Base-by-base conservation (phyloP, 192 early-diverging fungal species). In the Backusella circina region DNA sequence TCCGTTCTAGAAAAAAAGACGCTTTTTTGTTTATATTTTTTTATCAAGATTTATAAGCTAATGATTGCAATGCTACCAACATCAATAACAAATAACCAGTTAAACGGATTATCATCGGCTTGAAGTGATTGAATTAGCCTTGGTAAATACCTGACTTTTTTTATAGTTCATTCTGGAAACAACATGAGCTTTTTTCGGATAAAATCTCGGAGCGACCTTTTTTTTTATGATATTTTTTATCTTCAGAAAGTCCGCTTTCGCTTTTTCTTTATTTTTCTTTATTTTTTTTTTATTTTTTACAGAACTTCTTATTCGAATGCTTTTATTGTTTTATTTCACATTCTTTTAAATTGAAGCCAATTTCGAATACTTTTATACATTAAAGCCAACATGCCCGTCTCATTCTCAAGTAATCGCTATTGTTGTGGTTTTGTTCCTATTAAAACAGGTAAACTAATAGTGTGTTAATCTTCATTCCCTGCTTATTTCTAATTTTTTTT, bases 351-450 rank as follows among this genome's bases (percentile, higher is more conserved):
- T 61, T 28, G 26, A 13, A 61, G 21, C n/a, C 54, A 28, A 23
- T 28, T 61, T 61, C 23, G n/a, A 61, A 23, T 12, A 28, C 1
- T 61, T 26, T 57, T 12, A 61, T n/a, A 31, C 3, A 67, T 32
- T 35, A n/a, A 28, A 41, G 2, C 0, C 13, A 30, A 31, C 10
- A 70, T 70, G 69, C 69, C 69, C 15, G 23, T 70, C 26, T 39
- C 38, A 70, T 70, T 70, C 12, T 39, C 38, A 70, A 70, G 39
- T 30, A 41, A 41, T 39, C 36, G 35, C 21, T 32, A 32, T n/a
- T 74, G 73, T 39, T 74, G 57, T 31, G 73, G 73, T 0, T 65
- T 65, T 8, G 26, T 74, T 66, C 73, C 73, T 8, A 65, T 74
- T 26, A 74, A 74, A 64, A 74, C 73, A 74, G 73, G 73, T 66